phyloP scores from a whole-genome alignment of 306 rosid species.

The Malus orientalis region DNA sequence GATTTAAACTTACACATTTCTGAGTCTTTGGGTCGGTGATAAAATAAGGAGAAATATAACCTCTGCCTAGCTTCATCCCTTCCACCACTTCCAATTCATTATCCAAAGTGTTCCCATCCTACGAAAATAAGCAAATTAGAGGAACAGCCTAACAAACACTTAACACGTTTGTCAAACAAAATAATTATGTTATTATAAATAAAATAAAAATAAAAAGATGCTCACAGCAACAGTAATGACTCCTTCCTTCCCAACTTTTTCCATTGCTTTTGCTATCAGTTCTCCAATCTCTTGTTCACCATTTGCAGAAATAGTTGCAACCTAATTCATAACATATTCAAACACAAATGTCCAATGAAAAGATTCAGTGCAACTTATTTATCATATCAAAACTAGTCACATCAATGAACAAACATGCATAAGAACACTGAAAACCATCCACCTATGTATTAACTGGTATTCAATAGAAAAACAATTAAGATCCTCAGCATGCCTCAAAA shows the following conservation, averaged over 20 bases:
- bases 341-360: not conserved
- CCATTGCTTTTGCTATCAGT: constrained; percentile 92
- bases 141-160: not conserved
- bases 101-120: constrained; percentile 96
- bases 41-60: constrained; percentile 89
- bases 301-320: constrained; percentile 92
- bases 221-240: constrained; percentile 86
- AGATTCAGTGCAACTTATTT: not conserved
- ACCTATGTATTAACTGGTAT: not conserved
- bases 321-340: constrained; percentile 34
- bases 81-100: constrained; percentile 94
- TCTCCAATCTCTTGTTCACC: constrained; percentile 92
- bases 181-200: not conserved
- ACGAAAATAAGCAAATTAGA: constrained; percentile 18
- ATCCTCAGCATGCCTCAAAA: not conserved
- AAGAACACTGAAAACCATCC: not conserved
- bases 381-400: not conserved
- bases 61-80: constrained; percentile 89
- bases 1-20: constrained; percentile 69
- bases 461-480: not conserved
- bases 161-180: not conserved
- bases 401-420: not conserved
- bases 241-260: constrained; percentile 96
- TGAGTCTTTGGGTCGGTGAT: constrained; percentile 74
- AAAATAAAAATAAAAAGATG: constrained; percentile 3